Evolutionary conservation across 139 green algal genomes (phyloP).

Genomic region (Coccomyxa sp.): DNA sequence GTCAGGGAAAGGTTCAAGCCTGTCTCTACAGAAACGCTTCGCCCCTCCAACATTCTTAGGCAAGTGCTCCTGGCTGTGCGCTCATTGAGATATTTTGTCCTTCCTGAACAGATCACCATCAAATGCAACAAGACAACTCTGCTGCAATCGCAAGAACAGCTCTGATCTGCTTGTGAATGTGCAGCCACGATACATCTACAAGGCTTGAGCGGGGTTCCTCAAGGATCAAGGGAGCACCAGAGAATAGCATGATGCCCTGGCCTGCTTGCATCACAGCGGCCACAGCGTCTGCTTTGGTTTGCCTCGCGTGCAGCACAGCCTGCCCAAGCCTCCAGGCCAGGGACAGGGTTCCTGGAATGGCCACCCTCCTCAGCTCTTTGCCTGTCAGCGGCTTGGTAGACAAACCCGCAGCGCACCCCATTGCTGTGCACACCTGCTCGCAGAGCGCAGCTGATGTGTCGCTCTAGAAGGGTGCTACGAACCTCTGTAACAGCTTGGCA

Average conservation of each 20-base stretch:
- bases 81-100: background rate
- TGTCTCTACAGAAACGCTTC: background rate
- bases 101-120: background rate
- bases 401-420: constrained; percentile 39
- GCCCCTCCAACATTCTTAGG: background rate
- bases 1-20: background rate
- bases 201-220: background rate
- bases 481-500: no score
- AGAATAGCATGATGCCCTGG: constrained; percentile 23
- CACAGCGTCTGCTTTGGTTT: constrained; percentile 25
- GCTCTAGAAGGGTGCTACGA: no score
- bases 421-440: constrained; percentile 29
- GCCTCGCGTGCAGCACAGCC: constrained; percentile 12
- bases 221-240: constrained; percentile 1
- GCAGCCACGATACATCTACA: background rate
- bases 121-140: background rate
- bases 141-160: background rate
- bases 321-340: constrained; percentile 32
- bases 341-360: constrained; percentile 27
- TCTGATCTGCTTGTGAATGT: background rate
- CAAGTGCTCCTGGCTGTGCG: background rate
- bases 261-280: constrained; percentile 20
- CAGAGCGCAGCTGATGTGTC: background rate
- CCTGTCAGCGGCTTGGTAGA: constrained; percentile 26
- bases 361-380: constrained; percentile 15